Base-by-base conservation (phyloP, 1,139 yeast species). In the Zygosaccharomyces pseudobailii region DNA sequence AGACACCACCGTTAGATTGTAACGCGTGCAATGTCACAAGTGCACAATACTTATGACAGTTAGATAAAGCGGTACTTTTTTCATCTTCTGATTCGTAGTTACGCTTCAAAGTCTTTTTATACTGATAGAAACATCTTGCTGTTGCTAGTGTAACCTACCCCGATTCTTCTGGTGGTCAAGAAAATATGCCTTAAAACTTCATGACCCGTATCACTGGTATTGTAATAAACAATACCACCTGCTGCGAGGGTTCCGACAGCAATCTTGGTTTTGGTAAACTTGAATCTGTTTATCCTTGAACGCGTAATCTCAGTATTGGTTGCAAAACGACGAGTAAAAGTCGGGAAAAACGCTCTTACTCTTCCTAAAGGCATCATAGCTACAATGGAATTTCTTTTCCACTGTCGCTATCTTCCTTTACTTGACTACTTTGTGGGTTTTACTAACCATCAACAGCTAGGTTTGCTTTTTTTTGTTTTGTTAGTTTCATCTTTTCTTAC, bases 1-100 rank as follows among this genome's bases (percentile, higher is more conserved):
- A 92, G 6, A 92, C 78, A 3, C 98, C 98, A 13, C 96, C 97
- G 61, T 92, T 92, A 31, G 73, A 74, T 58, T 88, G 92, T 34
- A 92, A 71, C 0, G 97, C 97, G 47, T 71, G 70, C 51, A 88
- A 73, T 0, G 97, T 87, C 43, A 89, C 82, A 17, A 73, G 66
- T 0, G 98, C 97, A 42, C 96, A 92, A 48, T 72, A 72, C 51
- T 73, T 66, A 65, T 92, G 98, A 47, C 87, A 80, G 40, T 73
- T 69, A 6, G 77, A 69, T 43, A 90, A 67, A 0, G 84, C 92
- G 7, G 63, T 57, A 2, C 67, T 61, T 41, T 84, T 74, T 6
- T 76, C 83, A n/a, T 75, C 77, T 1, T 71, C 73, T 6, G 72
- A 58, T 2, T 62, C 70, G 56, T 72, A 83, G 7, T 74, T 71